Conservation (phyloP, 2,329 filamentous ascomycete species). For the Ophiostoma australiae region DNA sequence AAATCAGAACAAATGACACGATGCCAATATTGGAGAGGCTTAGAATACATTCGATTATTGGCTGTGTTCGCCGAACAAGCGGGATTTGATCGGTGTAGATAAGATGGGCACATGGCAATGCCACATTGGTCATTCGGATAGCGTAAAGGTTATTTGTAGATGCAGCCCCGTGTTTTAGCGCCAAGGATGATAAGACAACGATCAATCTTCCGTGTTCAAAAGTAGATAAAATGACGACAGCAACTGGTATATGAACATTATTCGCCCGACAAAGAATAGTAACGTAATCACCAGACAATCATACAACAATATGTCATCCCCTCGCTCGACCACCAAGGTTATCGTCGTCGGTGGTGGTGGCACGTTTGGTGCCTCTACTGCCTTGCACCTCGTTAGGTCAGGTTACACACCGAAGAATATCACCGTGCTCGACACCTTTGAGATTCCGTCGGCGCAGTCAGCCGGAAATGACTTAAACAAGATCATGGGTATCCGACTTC, state of each 20-base stretch:
- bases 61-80: background rate
- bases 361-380: constrained; percentile 7
- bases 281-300: background rate
- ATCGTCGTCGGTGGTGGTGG: constrained; percentile 13
- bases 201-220: background rate
- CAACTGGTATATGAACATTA: background rate
- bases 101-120: background rate
- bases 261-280: too few relatives aligned
- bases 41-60: background rate
- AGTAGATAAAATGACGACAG: constrained; percentile 2
- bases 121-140: background rate
- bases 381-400: background rate
- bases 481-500: constrained; percentile 6
- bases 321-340: background rate
- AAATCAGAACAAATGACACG: too few relatives aligned
- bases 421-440: constrained; percentile 8
- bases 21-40: background rate
- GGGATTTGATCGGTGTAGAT: background rate
- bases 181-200: background rate
- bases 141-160: background rate
- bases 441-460: constrained; percentile 1
- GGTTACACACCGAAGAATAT: background rate
- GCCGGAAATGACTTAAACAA: constrained; percentile 16
- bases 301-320: background rate
- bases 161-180: background rate